phyloP scores from a whole-genome alignment of 257 asterid species.

The Voacanga thouarsii region DNA sequence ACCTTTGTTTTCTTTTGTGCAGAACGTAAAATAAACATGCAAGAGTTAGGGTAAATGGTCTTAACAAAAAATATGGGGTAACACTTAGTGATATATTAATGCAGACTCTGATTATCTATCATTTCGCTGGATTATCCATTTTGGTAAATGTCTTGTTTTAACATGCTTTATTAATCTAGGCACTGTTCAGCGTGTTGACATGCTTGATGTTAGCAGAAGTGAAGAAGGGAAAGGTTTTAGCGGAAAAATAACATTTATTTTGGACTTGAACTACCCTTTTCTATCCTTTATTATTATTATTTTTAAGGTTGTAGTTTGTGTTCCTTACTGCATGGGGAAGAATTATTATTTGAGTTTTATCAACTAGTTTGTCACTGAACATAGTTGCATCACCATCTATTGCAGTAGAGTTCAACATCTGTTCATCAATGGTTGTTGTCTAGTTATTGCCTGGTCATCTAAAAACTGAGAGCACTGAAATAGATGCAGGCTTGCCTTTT shows the following conservation, averaged over 20 bases:
- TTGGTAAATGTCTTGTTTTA: background rate
- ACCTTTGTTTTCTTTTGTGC: background rate
- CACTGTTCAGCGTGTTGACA: background rate
- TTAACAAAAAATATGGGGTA: background rate
- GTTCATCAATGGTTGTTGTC: background rate
- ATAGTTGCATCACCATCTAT: background rate
- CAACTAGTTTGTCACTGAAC: background rate
- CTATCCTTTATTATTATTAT: no score
- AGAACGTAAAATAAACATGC: background rate
- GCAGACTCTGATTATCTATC: background rate
- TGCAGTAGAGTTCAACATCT: background rate
- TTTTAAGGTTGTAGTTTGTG: no score
- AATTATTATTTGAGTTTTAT: background rate
- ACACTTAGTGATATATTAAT: background rate
- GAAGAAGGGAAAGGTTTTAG: background rate
- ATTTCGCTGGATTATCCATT: no score
- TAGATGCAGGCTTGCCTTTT: background rate
- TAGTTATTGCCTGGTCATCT: background rate
- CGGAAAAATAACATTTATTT: background rate
- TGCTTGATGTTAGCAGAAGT: background rate
- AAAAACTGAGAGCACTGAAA: background rate
- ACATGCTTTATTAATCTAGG: background rate
- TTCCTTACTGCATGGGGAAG: background rate
- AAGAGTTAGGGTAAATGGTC: background rate
- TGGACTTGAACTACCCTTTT: background rate